These are phyloP conservation scores for Phalaenopsis aphrodite DNA, from an alignment of 106 monocot species.

Conservation along the genomic window DNA sequence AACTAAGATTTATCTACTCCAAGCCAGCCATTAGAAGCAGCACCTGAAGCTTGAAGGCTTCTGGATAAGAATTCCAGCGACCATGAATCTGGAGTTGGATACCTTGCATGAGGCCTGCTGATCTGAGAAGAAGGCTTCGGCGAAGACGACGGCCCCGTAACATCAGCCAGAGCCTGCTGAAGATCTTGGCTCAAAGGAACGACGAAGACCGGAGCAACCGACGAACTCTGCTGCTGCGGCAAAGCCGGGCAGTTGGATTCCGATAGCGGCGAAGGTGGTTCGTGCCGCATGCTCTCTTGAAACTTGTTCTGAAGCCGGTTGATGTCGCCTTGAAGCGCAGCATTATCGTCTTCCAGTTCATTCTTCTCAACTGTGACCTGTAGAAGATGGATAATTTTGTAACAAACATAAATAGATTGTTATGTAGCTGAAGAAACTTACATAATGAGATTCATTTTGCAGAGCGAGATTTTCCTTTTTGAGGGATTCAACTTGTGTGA, in stretches of 20 bases:
- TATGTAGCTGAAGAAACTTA: constrained; percentile 27
- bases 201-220: constrained; percentile 19
- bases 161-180: constrained; percentile 11
- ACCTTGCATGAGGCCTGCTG: constrained; percentile 46
- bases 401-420: no score
- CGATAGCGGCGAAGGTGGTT: constrained; percentile 9
- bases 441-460: constrained; percentile 60
- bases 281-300: constrained; percentile 14
- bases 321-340: constrained; percentile 41
- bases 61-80: constrained; percentile 1
- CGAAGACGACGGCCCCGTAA: background rate
- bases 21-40: background rate
- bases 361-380: constrained; percentile 69
- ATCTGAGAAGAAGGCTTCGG: constrained; percentile 18
- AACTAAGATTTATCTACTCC: background rate
- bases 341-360: constrained; percentile 64
- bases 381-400: background rate
- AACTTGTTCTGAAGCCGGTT: constrained; percentile 47
- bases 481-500: constrained; percentile 56
- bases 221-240: constrained; percentile 14
- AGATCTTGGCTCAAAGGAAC: constrained; percentile 27
- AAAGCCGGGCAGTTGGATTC: constrained; percentile 7
- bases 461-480: constrained; percentile 63
- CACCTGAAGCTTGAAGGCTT: background rate
- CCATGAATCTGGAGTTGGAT: constrained; percentile 33